These are phyloP conservation scores for Pestalotiopsis sp. DNA, from an alignment of 2,329 filamentous ascomycete genomes.

Conservation along the genomic window DNA sequence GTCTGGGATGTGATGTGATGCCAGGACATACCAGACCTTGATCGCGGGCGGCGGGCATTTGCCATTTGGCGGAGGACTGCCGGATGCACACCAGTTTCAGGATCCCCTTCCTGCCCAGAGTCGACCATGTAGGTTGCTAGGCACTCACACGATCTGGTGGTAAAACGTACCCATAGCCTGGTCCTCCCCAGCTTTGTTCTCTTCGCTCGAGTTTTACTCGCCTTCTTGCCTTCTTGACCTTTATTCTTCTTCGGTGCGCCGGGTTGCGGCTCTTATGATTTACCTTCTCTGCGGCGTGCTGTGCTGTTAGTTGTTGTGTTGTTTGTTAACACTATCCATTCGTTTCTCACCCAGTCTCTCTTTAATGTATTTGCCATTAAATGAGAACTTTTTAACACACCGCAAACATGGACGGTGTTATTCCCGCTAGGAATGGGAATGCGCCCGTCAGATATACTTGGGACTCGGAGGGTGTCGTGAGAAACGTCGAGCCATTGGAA, in stretches of 20 bases:
- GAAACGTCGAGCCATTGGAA: conserved; percentile 29
- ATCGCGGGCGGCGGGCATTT: background rate
- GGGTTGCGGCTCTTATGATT: background rate
- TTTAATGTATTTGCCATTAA: background rate
- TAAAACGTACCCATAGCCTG: background rate
- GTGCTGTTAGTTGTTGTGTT: background rate
- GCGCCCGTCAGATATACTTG: conserved; percentile 26
- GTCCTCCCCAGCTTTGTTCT: background rate
- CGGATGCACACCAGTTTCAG: conserved; percentile 3
- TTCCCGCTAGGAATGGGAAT: conserved; percentile 23
- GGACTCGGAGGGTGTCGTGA: conserved; percentile 24
- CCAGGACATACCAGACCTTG: background rate
- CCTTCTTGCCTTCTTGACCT: background rate
- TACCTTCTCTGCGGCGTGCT: background rate
- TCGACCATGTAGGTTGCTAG: background rate
- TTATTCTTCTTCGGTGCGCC: conserved; percentile 2
- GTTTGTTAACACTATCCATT: background rate
- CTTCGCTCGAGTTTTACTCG: background rate
- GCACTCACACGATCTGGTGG: background rate
- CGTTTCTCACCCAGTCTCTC: background rate
- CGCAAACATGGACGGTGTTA: conserved; percentile 29
- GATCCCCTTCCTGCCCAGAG: background rate
- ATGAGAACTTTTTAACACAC: background rate
- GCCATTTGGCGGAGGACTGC: background rate
- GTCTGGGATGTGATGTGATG: background rate